phyloP scores from a whole-genome alignment of 2,329 filamentous ascomycete species.

The Arthrobotrys conoides region DNA sequence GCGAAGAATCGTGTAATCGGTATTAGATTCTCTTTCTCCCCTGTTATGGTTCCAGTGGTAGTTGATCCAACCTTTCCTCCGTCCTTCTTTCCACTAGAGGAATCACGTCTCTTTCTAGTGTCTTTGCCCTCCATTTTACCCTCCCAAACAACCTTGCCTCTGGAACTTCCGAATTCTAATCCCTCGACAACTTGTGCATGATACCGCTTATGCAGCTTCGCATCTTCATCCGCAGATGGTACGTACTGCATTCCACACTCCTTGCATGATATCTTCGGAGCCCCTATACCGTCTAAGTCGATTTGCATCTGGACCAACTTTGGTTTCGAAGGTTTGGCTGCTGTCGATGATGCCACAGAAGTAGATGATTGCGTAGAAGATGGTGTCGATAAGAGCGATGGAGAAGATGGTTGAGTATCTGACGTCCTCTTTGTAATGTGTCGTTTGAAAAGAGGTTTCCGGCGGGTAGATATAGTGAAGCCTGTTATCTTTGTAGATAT shows the following conservation, averaged over 20 bases:
- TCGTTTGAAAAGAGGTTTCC: slow-evolving; percentile 53
- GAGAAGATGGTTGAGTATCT: slow-evolving; percentile 3
- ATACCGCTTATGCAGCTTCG: slow-evolving; percentile 75
- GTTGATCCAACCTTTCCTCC: slow-evolving; percentile 65
- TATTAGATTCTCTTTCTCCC: slow-evolving; percentile 39
- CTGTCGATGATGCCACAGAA: slow-evolving; percentile 11
- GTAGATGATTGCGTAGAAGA: slow-evolving; percentile 10
- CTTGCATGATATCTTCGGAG: slow-evolving; percentile 69
- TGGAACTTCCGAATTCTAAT: slow-evolving; percentile 71
- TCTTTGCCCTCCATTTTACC: slow-evolving; percentile 9
- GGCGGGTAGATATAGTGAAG: slow-evolving; percentile 49
- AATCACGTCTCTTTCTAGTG: background rate
- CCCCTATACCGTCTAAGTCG: slow-evolving; percentile 53
- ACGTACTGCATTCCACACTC: slow-evolving; percentile 78
- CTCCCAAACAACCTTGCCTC: slow-evolving; percentile 42
- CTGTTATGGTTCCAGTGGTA: slow-evolving; percentile 65
- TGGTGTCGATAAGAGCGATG: background rate
- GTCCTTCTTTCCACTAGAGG: slow-evolving; percentile 3
- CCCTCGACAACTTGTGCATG: slow-evolving; percentile 75
- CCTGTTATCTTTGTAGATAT: slow-evolving; percentile 19
- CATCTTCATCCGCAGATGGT: slow-evolving; percentile 74
- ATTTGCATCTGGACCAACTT: slow-evolving; percentile 59
- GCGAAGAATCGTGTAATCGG: slow-evolving; percentile 30
- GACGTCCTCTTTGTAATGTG: slow-evolving; percentile 28
- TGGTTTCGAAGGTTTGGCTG: background rate